Conservation (phyloP, 257 asterid genomes). For the Jacaranda mimosifolia region DNA sequence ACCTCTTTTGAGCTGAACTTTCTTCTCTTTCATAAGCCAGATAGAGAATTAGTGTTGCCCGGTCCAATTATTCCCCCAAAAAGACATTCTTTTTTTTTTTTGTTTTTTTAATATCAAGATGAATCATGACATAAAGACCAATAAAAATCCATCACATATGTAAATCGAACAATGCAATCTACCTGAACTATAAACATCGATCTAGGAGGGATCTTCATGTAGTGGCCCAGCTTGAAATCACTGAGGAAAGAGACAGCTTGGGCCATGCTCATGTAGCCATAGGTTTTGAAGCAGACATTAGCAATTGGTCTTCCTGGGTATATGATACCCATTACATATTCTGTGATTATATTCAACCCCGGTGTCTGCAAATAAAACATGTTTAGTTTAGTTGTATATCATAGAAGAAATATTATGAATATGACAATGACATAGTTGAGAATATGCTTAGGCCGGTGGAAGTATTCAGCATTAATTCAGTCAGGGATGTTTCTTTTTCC, state of each 20-base stretch:
- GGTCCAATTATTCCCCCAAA: neutral
- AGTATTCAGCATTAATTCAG: neutral
- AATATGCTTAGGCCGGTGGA: neutral
- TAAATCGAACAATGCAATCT: constrained; percentile 32
- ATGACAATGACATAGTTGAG: neutral
- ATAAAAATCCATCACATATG: neutral
- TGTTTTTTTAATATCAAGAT: neutral
- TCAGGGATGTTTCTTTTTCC: neutral
- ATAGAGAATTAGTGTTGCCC: neutral
- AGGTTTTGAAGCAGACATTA: constrained; percentile 87
- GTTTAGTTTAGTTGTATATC: constrained; percentile 27
- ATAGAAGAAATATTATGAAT: constrained; percentile 12
- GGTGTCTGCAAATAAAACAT: constrained; percentile 70
- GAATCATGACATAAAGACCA: neutral
- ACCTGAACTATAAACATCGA: constrained; percentile 98
- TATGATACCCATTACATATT: constrained; percentile 90
- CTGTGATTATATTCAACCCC: constrained; percentile 88
- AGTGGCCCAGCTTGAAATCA: constrained; percentile 94
- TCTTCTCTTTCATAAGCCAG: neutral
- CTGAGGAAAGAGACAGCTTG: constrained; percentile 93
- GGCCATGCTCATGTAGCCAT: constrained; percentile 93
- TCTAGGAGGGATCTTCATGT: constrained; percentile 98
- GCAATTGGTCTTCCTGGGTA: constrained; percentile 95
- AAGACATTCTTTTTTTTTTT: too few relatives aligned
- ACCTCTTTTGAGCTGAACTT: too few relatives aligned